A percentile compares a stretch with the other conserved stretches of the same genome.
These are phyloP conservation scores for Talaromyces pinophilus DNA, from an alignment of 2,329 filamentous ascomycete genomes.

Conservation along the genomic window DNA sequence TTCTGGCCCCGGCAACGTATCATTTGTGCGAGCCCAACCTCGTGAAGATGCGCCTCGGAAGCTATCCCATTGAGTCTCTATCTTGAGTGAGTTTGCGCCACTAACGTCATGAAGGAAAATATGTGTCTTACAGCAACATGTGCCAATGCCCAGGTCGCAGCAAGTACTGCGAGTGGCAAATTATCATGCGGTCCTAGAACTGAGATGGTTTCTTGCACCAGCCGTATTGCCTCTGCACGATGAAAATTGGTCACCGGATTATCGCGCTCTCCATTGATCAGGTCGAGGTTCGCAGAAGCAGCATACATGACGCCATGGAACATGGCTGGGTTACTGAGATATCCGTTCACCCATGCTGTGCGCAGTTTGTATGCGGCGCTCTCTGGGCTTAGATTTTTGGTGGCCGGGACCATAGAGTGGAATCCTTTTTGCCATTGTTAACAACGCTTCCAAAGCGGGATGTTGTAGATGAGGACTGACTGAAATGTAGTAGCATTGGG, in stretches of 20 bases:
- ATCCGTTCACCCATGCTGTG: conserved; percentile 14
- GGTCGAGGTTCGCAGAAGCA: conserved; percentile 18
- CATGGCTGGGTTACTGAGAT: conserved; percentile 16
- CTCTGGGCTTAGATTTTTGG: conserved; percentile 10
- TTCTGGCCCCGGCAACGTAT: background rate
- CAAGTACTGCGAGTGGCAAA: conserved; percentile 13
- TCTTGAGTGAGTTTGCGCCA: conserved; percentile 1
- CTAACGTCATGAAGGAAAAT: background rate
- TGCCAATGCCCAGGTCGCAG: conserved; percentile 17
- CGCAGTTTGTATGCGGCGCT: conserved; percentile 19
- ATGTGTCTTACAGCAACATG: conserved; percentile 15
- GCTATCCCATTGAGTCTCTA: conserved; percentile 16
- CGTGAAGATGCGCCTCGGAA: conserved; percentile 14
- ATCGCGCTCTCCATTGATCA: conserved; percentile 17
- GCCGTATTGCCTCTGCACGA: conserved; percentile 15
- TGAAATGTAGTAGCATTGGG: conserved; percentile 18
- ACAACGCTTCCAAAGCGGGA: background rate
- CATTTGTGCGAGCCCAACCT: conserved; percentile 15
- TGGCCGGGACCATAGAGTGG: conserved; percentile 17
- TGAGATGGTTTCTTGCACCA: conserved; percentile 8
- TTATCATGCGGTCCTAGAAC: conserved; percentile 4
- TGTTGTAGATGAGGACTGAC: background rate
- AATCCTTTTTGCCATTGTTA: conserved; percentile 14
- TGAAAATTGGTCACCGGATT: conserved; percentile 19
- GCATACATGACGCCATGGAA: conserved; percentile 16